phyloP scores from a whole-genome alignment of 2,329 filamentous ascomycete species.

The Tolypocladium inflatum region DNA sequence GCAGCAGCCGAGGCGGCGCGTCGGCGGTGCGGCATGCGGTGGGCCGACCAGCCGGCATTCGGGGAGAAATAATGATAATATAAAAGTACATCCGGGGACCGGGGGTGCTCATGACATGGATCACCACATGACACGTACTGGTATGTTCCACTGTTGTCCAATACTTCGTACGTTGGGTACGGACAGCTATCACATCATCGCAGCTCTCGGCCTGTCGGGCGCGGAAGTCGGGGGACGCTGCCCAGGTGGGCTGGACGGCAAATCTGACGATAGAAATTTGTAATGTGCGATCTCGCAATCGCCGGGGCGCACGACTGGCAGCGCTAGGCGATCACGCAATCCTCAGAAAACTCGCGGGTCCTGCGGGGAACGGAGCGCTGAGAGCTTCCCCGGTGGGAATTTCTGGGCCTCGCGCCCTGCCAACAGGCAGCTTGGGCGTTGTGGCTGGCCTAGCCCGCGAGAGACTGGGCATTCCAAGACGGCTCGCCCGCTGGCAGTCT shows the following conservation, averaged over 20 bases:
- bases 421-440: not conserved
- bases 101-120: not conserved
- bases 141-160: not conserved
- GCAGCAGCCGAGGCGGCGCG: not conserved
- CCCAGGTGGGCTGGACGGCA: constrained; percentile 1
- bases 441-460: not conserved
- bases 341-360: constrained; percentile 12
- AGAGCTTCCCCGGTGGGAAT: not conserved
- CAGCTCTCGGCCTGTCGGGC: not conserved
- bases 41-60: constrained; percentile 3
- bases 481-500: too few relatives aligned
- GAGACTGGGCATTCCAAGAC: not conserved
- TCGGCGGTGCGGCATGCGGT: not conserved
- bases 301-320: constrained; percentile 4
- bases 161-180: not conserved
- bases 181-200: constrained; percentile 4
- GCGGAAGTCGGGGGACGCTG: constrained; percentile 6
- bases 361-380: constrained; percentile 12
- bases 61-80: not conserved
- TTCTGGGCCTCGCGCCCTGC: not conserved
- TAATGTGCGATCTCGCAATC: constrained; percentile 14
- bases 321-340: constrained; percentile 26
- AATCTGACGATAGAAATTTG: constrained; percentile 12
- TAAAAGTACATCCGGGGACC: not conserved
- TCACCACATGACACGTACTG: not conserved